Evolutionary conservation across 2,329 filamentous ascomycete species (phyloP).

Genomic region (Emmonsia crescens): DNA sequence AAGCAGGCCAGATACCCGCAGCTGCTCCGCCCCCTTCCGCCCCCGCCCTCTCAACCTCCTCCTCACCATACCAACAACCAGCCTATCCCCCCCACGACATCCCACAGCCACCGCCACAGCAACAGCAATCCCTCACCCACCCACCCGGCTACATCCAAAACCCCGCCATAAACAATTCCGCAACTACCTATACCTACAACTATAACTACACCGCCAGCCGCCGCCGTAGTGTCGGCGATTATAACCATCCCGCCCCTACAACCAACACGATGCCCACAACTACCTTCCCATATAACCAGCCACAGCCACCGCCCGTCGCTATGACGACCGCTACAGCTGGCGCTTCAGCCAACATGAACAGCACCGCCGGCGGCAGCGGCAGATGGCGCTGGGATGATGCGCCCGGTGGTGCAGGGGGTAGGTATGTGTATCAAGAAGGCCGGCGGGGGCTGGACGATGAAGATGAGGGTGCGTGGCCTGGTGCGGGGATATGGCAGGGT

Average conservation of each 20-base stretch:
- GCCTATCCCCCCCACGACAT: no score
- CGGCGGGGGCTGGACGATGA: constrained; percentile 42
- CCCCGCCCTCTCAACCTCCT: background rate
- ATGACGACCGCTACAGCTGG: background rate
- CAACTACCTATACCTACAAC: constrained; percentile 1
- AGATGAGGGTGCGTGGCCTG: constrained; percentile 45
- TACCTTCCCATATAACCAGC: no score
- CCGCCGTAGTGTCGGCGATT: background rate
- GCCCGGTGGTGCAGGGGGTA: constrained; percentile 10
- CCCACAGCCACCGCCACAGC: constrained; percentile 4
- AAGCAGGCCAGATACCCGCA: constrained; percentile 4
- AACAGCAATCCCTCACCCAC: constrained; percentile 15
- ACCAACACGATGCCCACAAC: no score
- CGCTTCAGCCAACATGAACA: background rate
- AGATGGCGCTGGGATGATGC: constrained; percentile 11
- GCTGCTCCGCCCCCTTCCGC: constrained; percentile 4
- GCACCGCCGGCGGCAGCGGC: background rate
- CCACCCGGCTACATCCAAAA: constrained; percentile 25
- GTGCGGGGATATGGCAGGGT: constrained; percentile 19
- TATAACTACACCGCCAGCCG: background rate
- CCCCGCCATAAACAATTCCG: constrained; percentile 8
- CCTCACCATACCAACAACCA: background rate
- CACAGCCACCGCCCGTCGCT: background rate
- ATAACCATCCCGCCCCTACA: background rate
- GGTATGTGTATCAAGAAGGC: constrained; percentile 10